These are phyloP conservation scores for Canariomyces notabilis DNA, from an alignment of 2,329 filamentous ascomycete genomes.

Conservation along the genomic window DNA sequence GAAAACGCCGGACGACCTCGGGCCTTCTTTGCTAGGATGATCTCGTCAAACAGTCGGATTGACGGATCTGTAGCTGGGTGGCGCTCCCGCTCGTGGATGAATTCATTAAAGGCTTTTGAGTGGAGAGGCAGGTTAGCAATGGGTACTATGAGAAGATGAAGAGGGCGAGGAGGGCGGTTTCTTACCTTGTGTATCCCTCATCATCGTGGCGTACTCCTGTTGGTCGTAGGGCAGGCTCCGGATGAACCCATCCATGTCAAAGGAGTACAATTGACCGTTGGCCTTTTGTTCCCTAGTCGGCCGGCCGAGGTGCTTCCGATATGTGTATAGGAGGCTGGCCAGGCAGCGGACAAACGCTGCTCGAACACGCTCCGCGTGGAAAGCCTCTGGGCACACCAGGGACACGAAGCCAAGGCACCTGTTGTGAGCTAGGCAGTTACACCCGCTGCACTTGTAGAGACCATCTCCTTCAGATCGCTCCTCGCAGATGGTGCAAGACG, in stretches of 20 bases:
- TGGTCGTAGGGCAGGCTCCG: constrained; percentile 61
- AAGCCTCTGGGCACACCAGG: constrained; percentile 59
- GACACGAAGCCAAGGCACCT: constrained; percentile 59
- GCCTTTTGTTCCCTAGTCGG: constrained; percentile 57
- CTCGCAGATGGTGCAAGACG: constrained; percentile 68
- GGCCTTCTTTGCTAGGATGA: constrained; percentile 72
- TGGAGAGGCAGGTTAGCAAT: constrained; percentile 21
- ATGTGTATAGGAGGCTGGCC: constrained; percentile 62
- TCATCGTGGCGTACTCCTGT: constrained; percentile 58
- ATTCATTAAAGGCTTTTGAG: constrained; percentile 65
- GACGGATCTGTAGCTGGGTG: constrained; percentile 55
- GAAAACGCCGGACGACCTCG: constrained; percentile 62
- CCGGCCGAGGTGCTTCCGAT: constrained; percentile 57
- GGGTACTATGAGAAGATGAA: constrained; percentile 4
- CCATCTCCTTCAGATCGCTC: constrained; percentile 68
- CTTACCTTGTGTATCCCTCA: constrained; percentile 63
- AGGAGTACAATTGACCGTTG: constrained; percentile 56
- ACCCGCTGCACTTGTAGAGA: constrained; percentile 68
- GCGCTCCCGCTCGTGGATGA: constrained; percentile 75
- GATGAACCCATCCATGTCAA: constrained; percentile 62
- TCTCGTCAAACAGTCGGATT: constrained; percentile 76
- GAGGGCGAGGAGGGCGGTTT: constrained; percentile 6
- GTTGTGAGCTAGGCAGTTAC: constrained; percentile 52
- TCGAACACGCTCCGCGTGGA: constrained; percentile 56
- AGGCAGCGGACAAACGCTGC: constrained; percentile 61